phyloP scores from a whole-genome alignment of 2,329 filamentous ascomycete genomes.

The Helotiales sp. region DNA sequence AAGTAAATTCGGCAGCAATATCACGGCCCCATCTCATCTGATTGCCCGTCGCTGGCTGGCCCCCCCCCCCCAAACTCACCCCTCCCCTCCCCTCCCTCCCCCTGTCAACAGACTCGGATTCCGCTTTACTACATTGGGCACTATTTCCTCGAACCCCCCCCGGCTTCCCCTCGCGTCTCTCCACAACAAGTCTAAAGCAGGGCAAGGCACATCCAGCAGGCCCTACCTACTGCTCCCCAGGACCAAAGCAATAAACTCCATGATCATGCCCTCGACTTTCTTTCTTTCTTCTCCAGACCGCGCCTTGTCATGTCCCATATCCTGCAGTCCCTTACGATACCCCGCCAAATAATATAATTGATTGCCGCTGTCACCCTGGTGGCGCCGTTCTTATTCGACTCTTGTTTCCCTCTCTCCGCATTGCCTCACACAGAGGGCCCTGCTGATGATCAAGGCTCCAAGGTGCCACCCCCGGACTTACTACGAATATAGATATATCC shows the following conservation, averaged over 20 bases:
- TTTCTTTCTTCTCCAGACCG: conserved; percentile 20
- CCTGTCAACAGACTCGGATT: neutral
- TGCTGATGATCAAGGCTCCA: conserved; percentile 38
- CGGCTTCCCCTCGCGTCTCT: conserved; percentile 13
- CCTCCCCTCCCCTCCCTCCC: neutral
- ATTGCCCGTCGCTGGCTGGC: neutral
- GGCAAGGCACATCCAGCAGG: neutral
- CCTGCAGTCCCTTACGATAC: conserved; percentile 22
- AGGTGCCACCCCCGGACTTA: conserved; percentile 29
- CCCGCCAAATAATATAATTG: conserved; percentile 40
- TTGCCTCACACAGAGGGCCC: conserved; percentile 36
- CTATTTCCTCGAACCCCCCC: conserved; percentile 13
- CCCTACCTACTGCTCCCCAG: neutral
- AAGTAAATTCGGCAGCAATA: neutral
- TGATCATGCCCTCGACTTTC: conserved; percentile 31
- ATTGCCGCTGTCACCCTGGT: conserved; percentile 36
- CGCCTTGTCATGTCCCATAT: neutral
- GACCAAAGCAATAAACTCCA: conserved; percentile 36
- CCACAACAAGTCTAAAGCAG: conserved; percentile 5
- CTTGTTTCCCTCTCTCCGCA: conserved; percentile 27
- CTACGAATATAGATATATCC: conserved; percentile 41
- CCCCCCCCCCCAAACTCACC: neutral
- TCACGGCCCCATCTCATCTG: conserved; percentile 3
- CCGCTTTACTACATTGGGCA: conserved; percentile 1
- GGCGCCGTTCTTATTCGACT: conserved; percentile 32